phyloP scores from a whole-genome alignment of 805 yeast genomes.

The Hemisphaericaspora nanyangensis region DNA sequence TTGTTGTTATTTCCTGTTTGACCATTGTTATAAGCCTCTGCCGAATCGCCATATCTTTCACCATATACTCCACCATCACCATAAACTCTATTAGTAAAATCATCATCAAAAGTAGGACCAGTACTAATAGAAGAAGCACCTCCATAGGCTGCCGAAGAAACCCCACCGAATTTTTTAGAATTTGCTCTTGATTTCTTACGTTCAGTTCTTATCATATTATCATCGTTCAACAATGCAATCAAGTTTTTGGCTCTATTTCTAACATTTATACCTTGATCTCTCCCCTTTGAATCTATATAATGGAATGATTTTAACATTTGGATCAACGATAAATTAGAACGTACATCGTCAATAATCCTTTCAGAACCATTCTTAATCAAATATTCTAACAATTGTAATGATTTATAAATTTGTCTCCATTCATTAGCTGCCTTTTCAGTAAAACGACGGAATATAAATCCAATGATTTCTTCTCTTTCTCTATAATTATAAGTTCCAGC shows the following conservation, averaged over 20 bases:
- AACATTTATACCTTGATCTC: constrained; percentile 94
- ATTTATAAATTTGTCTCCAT: constrained; percentile 97
- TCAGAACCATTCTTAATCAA: constrained; percentile 90
- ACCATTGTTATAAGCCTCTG: constrained; percentile 37
- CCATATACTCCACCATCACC: constrained; percentile 75
- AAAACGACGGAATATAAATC: constrained; percentile 80
- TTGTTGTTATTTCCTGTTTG: constrained; percentile 29
- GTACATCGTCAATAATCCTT: constrained; percentile 90
- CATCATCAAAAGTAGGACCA: constrained; percentile 41
- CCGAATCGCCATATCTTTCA: constrained; percentile 58
- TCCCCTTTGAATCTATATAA: constrained; percentile 87
- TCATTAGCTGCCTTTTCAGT: constrained; percentile 95
- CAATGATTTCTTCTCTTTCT: constrained; percentile 74
- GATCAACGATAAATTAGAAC: constrained; percentile 75
- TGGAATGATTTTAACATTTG: constrained; percentile 91
- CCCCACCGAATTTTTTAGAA: constrained; percentile 78
- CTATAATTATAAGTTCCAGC: constrained; percentile 87
- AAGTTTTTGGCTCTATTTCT: constrained; percentile 85
- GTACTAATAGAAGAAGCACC: constrained; percentile 42
- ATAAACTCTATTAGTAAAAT: constrained; percentile 50
- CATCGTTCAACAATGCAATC: constrained; percentile 69
- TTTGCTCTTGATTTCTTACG: constrained; percentile 88
- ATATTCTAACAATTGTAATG: constrained; percentile 87
- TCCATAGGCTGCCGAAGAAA: constrained; percentile 52
- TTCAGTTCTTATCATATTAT: constrained; percentile 70